Conservation (phyloP, 768 basidiomycete species). For the Agrocybe chaxingu region DNA sequence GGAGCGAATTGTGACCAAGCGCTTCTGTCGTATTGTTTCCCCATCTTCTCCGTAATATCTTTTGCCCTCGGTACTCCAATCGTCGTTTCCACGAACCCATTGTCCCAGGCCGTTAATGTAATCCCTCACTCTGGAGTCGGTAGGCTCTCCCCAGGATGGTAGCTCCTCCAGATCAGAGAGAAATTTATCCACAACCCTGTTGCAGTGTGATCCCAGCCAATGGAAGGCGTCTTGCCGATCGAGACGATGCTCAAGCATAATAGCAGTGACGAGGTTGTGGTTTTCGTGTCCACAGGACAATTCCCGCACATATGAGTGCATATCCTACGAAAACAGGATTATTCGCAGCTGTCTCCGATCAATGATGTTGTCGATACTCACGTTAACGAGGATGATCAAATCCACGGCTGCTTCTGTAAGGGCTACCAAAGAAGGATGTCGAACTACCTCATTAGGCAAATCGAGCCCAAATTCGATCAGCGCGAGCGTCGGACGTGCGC, state of each 20-base stretch:
- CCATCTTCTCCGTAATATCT: constrained; percentile 29
- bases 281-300: constrained; percentile 34
- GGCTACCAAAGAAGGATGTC: constrained; percentile 44
- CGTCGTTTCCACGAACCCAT: constrained; percentile 35
- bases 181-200: constrained; percentile 28
- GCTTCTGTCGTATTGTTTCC: constrained; percentile 21
- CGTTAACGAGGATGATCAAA: constrained; percentile 35
- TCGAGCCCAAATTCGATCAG: constrained; percentile 57
- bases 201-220: constrained; percentile 31
- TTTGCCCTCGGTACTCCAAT: constrained; percentile 42
- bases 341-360: background rate
- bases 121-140: constrained; percentile 27
- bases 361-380: constrained; percentile 13
- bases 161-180: constrained; percentile 20
- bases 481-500: constrained; percentile 46
- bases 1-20: constrained; percentile 12
- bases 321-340: constrained; percentile 23
- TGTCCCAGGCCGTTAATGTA: constrained; percentile 37
- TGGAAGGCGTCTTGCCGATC: constrained; percentile 34
- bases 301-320: constrained; percentile 38
- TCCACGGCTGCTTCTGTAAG: constrained; percentile 50
- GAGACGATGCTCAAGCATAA: constrained; percentile 33
- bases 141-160: constrained; percentile 31
- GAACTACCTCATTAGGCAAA: constrained; percentile 50
- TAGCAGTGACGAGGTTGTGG: constrained; percentile 39